Evolutionary conservation across 2,329 filamentous ascomycete genomes (phyloP).

Genomic region (Colletotrichum acutatum): DNA sequence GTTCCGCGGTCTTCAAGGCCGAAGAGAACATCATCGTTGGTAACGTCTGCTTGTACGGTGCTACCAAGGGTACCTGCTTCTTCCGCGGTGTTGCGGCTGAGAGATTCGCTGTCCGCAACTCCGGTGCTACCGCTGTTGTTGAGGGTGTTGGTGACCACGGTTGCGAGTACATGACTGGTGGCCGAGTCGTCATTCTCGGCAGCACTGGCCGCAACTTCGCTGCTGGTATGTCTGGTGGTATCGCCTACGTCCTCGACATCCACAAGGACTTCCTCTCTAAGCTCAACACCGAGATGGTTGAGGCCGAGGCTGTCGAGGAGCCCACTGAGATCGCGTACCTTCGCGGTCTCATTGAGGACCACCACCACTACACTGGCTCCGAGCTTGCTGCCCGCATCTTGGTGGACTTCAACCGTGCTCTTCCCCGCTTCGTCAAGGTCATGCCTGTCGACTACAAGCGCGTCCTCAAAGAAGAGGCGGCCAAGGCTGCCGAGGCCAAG

Average conservation of each 20-base stretch:
- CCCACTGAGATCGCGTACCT: slow-evolving; percentile 90
- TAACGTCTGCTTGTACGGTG: slow-evolving; percentile 95
- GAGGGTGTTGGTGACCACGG: slow-evolving; percentile 97
- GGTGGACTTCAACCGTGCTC: slow-evolving; percentile 92
- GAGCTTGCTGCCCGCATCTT: slow-evolving; percentile 93
- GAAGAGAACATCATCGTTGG: slow-evolving; percentile 96
- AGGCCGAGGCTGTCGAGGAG: slow-evolving; percentile 85
- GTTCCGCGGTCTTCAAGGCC: slow-evolving; percentile 90
- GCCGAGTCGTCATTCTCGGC: slow-evolving; percentile 87
- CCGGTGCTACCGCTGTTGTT: slow-evolving; percentile 93
- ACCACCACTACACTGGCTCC: slow-evolving; percentile 97
- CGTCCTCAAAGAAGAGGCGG: slow-evolving; percentile 85
- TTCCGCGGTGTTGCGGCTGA: slow-evolving; percentile 97
- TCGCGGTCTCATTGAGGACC: slow-evolving; percentile 92
- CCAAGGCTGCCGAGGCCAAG: slow-evolving; percentile 86
- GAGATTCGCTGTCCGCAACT: slow-evolving; percentile 96
- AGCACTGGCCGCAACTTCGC: slow-evolving; percentile 96
- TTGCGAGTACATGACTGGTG: slow-evolving; percentile 99
- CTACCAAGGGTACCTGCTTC: slow-evolving; percentile 90
- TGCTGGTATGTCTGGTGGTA: slow-evolving; percentile 98
- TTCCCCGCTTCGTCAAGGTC: slow-evolving; percentile 92
- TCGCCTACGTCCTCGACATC: slow-evolving; percentile 93
- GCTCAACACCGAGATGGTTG: slow-evolving; percentile 98
- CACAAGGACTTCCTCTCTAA: slow-evolving; percentile 90
- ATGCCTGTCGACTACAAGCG: slow-evolving; percentile 97